Evolutionary conservation across 1,284 basidiomycete species (phyloP).

Genomic region (Boletus semigastroideus): DNA sequence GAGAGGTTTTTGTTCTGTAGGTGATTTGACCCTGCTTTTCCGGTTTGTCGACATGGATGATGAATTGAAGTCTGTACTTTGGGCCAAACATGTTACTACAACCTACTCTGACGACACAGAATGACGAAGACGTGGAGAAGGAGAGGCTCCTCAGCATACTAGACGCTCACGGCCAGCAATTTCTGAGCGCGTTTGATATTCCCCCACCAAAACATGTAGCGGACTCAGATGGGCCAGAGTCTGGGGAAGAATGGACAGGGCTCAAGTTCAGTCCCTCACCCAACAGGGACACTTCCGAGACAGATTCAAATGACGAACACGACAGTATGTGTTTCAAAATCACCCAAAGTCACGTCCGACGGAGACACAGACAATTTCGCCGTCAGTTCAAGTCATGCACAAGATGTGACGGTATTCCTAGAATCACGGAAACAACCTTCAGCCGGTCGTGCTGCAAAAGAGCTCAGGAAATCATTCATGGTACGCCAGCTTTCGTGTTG

Average conservation of each 20-base stretch:
- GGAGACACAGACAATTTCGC: constrained; percentile 34
- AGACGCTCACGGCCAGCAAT: constrained; percentile 64
- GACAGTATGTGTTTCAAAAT: constrained; percentile 14
- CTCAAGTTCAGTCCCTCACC: constrained; percentile 14
- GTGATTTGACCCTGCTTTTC: constrained; percentile 28
- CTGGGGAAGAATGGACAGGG: constrained; percentile 39
- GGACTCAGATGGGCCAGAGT: constrained; percentile 11
- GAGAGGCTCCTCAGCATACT: constrained; percentile 51
- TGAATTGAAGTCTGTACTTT: neutral
- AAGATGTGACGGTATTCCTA: constrained; percentile 58
- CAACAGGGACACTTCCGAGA: constrained; percentile 2
- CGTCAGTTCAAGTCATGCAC: constrained; percentile 29
- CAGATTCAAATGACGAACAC: constrained; percentile 18
- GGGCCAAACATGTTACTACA: constrained; percentile 9
- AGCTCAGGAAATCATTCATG: constrained; percentile 69
- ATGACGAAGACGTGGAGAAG: constrained; percentile 33
- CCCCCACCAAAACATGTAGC: constrained; percentile 34
- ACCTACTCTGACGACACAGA: constrained; percentile 16
- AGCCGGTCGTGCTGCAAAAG: constrained; percentile 35
- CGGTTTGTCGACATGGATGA: constrained; percentile 40
- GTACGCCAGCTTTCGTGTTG: constrained; percentile 36
- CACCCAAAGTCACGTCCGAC: neutral
- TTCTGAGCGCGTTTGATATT: constrained; percentile 54
- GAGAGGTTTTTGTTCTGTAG: constrained; percentile 19
- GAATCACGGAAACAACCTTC: constrained; percentile 36